phyloP scores from a whole-genome alignment of 768 basidiomycete species.

The Basidioascus undulatus region DNA sequence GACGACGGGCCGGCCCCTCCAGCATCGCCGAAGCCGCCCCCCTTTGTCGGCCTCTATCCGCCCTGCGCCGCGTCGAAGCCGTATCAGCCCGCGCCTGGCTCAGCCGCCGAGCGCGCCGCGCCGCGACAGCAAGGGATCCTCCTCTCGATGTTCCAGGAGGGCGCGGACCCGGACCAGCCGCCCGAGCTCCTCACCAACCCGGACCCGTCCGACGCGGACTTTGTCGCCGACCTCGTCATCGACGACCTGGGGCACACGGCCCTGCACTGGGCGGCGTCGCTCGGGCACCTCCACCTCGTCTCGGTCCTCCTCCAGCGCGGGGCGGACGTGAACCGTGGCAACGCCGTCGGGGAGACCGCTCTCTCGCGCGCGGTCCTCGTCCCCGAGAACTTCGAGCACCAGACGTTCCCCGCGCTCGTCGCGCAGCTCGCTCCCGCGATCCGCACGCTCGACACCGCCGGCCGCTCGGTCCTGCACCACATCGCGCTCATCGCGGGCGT shows the following conservation, averaged over 20 bases:
- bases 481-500: conserved; percentile 74
- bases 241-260: conserved; percentile 91
- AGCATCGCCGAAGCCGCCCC: too few species aligned
- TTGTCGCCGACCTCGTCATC: conserved; percentile 62
- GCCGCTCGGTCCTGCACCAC: conserved; percentile 74
- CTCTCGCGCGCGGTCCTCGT: conserved; percentile 77
- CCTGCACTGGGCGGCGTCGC: conserved; percentile 72
- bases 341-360: conserved; percentile 81
- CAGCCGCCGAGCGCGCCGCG: conserved; percentile 1
- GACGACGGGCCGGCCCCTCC: too few species aligned
- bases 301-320: conserved; percentile 47
- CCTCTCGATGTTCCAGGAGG: conserved; percentile 3
- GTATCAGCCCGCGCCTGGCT: too few species aligned
- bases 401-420: conserved; percentile 40
- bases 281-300: conserved; percentile 44
- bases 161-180: background rate
- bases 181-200: conserved; percentile 1
- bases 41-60: too few species aligned
- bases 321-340: conserved; percentile 74
- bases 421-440: conserved; percentile 43
- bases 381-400: conserved; percentile 57
- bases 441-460: conserved; percentile 64
- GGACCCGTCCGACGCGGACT: conserved; percentile 9
- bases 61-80: too few species aligned
- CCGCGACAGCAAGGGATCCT: conserved; percentile 4